Percentiles rank a stretch among this genome's conserved stretches.
Conservation (phyloP, 345 rosid genomes). For the Durio zibethinus region DNA sequence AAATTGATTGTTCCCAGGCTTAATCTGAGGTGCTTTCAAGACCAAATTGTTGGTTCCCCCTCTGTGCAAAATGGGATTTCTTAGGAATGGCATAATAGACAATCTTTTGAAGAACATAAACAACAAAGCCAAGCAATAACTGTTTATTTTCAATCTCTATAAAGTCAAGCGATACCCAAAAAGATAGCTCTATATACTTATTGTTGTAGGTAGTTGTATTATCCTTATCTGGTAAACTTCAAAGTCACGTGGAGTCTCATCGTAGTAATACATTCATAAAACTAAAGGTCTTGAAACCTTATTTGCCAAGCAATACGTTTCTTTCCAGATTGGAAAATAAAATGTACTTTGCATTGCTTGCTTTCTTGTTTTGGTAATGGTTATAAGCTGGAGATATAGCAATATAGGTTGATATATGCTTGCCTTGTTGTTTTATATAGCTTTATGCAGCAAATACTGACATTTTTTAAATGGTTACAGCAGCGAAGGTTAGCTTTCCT, state of each 20-base stretch:
- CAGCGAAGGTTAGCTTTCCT: slow-evolving; percentile 20
- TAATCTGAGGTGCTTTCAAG: not conserved
- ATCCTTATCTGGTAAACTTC: not conserved
- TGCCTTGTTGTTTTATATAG: not conserved
- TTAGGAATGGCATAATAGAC: not conserved
- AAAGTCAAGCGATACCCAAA: not conserved
- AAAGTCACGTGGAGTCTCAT: not conserved
- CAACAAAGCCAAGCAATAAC: not conserved
- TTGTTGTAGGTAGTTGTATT: not conserved
- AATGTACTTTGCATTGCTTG: not conserved
- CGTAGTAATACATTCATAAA: not conserved
- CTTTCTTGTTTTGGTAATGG: not conserved
- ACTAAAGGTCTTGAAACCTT: not conserved
- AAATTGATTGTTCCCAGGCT: not conserved
- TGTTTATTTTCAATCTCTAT: too few species aligned
- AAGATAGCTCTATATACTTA: not conserved
- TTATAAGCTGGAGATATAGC: slow-evolving; percentile 1
- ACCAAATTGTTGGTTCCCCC: not conserved
- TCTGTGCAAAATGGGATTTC: not conserved
- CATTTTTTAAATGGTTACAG: slow-evolving; percentile 33
- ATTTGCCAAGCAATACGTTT: not conserved
- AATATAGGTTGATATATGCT: not conserved
- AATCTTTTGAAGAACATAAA: not conserved
- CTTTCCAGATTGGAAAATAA: not conserved
- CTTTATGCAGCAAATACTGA: slow-evolving; percentile 11